phyloP scores from a whole-genome alignment of 2,329 filamentous ascomycete species.

The Paecilomyces sp. region DNA sequence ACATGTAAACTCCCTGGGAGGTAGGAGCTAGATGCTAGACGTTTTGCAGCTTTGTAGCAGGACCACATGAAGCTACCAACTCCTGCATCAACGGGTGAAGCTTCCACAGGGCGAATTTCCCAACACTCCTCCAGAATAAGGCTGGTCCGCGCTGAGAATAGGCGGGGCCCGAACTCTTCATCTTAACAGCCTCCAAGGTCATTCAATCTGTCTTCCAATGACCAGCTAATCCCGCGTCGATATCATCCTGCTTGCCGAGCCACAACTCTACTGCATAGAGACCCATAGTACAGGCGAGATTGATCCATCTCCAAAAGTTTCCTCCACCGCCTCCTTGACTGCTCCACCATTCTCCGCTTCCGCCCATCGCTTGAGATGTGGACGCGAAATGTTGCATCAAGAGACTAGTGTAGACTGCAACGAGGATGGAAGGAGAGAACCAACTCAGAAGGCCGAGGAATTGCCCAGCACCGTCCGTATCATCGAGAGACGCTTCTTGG shows the following conservation, averaged over 20 bases:
- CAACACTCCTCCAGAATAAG: background rate
- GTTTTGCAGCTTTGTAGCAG: background rate
- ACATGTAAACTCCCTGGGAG: background rate
- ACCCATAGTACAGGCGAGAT: conserved; percentile 79
- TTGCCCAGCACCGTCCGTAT: conserved; percentile 73
- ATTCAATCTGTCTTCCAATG: conserved; percentile 92
- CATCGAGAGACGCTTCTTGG: conserved; percentile 77
- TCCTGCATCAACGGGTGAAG: background rate
- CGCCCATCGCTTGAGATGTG: conserved; percentile 52
- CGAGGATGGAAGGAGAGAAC: conserved; percentile 90
- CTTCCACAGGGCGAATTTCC: background rate
- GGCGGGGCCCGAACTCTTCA: background rate
- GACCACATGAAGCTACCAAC: background rate
- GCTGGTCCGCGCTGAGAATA: background rate
- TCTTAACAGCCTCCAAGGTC: background rate
- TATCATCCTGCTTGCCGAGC: conserved; percentile 64
- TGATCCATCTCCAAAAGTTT: conserved; percentile 89
- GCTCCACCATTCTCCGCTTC: conserved; percentile 71
- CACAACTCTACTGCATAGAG: conserved; percentile 88
- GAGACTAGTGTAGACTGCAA: conserved; percentile 92
- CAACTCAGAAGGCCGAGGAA: conserved; percentile 79
- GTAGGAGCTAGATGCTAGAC: background rate
- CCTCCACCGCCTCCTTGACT: conserved; percentile 76
- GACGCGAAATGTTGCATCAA: conserved; percentile 92
- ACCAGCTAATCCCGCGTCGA: conserved; percentile 62